These are phyloP conservation scores for Spergularia bocconei DNA, from an alignment of 148 eudicot species.

Conservation along the genomic window DNA sequence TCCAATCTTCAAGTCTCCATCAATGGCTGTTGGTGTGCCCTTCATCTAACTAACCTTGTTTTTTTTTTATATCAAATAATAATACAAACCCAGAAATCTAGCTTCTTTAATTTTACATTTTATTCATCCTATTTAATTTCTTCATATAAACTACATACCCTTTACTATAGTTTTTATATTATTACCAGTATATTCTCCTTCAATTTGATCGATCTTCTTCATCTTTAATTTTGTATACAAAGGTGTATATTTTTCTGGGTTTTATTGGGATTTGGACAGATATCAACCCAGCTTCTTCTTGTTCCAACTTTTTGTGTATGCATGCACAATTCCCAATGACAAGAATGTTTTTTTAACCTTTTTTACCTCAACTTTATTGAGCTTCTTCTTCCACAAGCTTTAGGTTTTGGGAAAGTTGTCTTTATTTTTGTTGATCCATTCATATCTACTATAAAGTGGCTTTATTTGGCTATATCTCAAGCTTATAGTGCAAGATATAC, in stretches of 20 bases:
- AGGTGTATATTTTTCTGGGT: not conserved
- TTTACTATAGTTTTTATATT: conserved; percentile 13
- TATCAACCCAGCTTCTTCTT: conserved; percentile 6
- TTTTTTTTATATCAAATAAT: not conserved
- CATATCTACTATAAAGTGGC: not conserved
- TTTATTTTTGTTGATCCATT: conserved; percentile 20
- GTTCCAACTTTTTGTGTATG: not conserved
- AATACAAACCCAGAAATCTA: conserved; percentile 15
- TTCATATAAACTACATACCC: not conserved
- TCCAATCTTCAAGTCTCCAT: conserved; percentile 27
- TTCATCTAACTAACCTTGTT: conserved; percentile 16
- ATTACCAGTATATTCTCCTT: no score
- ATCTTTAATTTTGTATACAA: no score
- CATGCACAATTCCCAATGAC: conserved; percentile 30
- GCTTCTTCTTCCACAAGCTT: conserved; percentile 23
- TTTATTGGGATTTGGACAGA: conserved; percentile 23
- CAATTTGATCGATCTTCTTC: no score
- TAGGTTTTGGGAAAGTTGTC: not conserved
- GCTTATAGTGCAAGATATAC: not conserved
- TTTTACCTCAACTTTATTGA: conserved; percentile 19
- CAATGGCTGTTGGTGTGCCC: conserved; percentile 21
- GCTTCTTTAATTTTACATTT: conserved; percentile 13
- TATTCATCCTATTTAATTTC: not conserved
- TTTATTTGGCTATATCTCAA: not conserved
- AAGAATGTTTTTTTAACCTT: conserved; percentile 23